Percentiles rank a stretch among this genome's conserved stretches.
These are phyloP conservation scores for Alternaria gansuensis DNA, from an alignment of 2,329 filamentous ascomycete genomes.

Conservation along the genomic window DNA sequence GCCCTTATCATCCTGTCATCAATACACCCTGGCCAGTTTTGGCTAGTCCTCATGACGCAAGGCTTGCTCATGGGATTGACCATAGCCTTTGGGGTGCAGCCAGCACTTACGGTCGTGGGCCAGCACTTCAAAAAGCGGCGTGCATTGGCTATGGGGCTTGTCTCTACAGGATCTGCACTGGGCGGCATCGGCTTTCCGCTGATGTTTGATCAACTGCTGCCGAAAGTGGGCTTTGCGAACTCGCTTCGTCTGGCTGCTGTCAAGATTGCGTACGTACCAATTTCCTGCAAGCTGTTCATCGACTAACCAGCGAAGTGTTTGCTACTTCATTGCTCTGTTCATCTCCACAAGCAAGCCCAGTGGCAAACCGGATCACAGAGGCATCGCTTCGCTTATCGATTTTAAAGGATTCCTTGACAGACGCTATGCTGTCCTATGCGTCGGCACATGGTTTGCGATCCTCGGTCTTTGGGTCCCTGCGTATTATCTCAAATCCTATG, in stretches of 20 bases:
- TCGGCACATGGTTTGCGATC: conserved; percentile 42
- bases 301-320: conserved; percentile 56
- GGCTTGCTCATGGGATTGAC: conserved; percentile 57
- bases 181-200: conserved; percentile 66
- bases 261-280: conserved; percentile 42
- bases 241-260: conserved; percentile 70
- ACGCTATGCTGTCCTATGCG: conserved; percentile 43
- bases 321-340: conserved; percentile 52
- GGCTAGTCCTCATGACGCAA: conserved; percentile 58
- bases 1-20: conserved; percentile 42
- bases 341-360: conserved; percentile 42
- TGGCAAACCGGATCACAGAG: conserved; percentile 28
- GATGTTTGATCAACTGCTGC: conserved; percentile 64
- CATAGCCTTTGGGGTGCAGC: conserved; percentile 54
- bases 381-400: conserved; percentile 43
- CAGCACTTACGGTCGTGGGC: conserved; percentile 52
- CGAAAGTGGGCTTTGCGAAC: conserved; percentile 67
- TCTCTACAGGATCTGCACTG: conserved; percentile 53
- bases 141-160: conserved; percentile 56
- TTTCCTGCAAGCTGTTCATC: too few species aligned
- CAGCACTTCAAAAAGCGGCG: conserved; percentile 58
- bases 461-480: conserved; percentile 45
- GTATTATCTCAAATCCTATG: conserved; percentile 63
- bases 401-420: conserved; percentile 46
- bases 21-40: conserved; percentile 39